These are phyloP conservation scores for Xylaria castorea DNA, from an alignment of 495 filamentous ascomycete genomes.

Conservation along the genomic window DNA sequence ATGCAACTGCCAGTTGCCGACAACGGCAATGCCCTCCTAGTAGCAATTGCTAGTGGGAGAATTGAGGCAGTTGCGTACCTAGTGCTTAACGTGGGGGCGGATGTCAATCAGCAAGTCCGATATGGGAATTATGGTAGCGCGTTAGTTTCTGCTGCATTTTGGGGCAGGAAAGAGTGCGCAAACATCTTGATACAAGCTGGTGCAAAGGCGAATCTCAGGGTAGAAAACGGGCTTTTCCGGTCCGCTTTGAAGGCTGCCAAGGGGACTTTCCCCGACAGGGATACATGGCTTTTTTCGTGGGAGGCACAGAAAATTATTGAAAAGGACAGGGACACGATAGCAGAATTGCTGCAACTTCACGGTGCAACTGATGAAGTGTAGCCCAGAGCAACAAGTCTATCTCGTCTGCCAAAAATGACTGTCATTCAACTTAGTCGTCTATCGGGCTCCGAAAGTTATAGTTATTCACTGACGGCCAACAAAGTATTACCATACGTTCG, in stretches of 20 bases:
- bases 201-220: neutral
- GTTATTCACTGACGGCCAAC: too few species aligned
- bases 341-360: neutral
- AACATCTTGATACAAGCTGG: neutral
- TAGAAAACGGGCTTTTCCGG: neutral
- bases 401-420: too few species aligned
- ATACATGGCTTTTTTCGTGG: too few species aligned
- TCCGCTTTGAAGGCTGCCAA: neutral
- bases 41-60: too few species aligned
- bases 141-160: neutral
- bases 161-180: neutral
- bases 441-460: too few species aligned
- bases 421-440: too few species aligned
- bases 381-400: neutral
- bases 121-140: neutral
- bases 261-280: neutral
- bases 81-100: neutral
- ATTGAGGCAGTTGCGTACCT: too few species aligned
- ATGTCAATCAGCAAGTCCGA: slow-evolving; percentile 10
- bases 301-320: neutral
- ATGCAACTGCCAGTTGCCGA: too few species aligned
- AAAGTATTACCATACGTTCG: too few species aligned
- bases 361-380: neutral
- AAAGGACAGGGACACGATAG: neutral
- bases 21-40: too few species aligned